A percentile compares a stretch with the other conserved stretches of the same genome.
Evolutionary conservation across 805 yeast species (phyloP).

Genomic region (Wickerhamiella hasegawae): DNA sequence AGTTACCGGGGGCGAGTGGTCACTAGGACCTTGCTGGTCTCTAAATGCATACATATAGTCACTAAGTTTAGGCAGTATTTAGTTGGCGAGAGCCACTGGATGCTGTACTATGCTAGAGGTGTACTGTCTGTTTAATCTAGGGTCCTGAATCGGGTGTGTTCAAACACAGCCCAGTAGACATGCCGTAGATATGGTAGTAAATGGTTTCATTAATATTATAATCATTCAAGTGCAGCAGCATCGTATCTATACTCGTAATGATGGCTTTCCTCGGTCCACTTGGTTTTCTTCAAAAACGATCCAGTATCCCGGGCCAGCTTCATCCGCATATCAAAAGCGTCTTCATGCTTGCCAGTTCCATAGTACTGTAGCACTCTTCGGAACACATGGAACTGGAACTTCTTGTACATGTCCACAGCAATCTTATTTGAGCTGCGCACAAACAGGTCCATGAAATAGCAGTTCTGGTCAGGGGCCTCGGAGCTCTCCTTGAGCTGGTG

Average conservation of each 20-base stretch:
- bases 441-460: conserved; percentile 78
- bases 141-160: too few species aligned
- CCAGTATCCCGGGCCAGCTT: conserved; percentile 23
- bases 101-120: too few species aligned
- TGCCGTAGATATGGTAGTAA: too few species aligned
- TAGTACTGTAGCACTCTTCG: conserved; percentile 85
- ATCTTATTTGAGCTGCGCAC: conserved; percentile 73
- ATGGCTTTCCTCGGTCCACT: conserved; percentile 16
- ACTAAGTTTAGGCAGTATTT: too few species aligned
- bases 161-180: too few species aligned
- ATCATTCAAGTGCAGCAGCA: conserved; percentile 2
- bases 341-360: conserved; percentile 49
- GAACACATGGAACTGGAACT: conserved; percentile 69
- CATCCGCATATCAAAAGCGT: conserved; percentile 49
- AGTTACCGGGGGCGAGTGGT: conserved; percentile 8
- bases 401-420: conserved; percentile 72
- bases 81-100: too few species aligned
- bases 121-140: too few species aligned
- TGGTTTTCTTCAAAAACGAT: conserved; percentile 15
- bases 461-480: conserved; percentile 60
- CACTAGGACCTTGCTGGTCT: conserved; percentile 7
- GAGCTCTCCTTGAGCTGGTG: conserved; percentile 56
- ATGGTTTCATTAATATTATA: too few species aligned
- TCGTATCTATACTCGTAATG: conserved; percentile 16
- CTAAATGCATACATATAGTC: conserved; percentile 2